Evolutionary conservation across 148 eudicot genomes (phyloP).

Genomic region (Fallopia convolvulus): DNA sequence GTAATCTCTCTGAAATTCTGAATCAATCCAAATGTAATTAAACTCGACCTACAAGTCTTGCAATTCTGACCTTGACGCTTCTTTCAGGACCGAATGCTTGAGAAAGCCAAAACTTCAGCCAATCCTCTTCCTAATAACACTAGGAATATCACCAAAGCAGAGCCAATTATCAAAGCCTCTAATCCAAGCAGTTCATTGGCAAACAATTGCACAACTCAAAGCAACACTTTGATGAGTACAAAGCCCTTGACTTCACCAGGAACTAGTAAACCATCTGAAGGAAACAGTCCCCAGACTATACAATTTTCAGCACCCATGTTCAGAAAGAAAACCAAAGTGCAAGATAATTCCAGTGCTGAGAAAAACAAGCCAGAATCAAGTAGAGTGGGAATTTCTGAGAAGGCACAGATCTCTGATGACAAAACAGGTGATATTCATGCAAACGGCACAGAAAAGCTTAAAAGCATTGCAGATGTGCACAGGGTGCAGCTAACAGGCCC

Average conservation of each 20-base stretch:
- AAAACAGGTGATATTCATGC: constrained; percentile 15
- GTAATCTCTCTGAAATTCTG: constrained; percentile 25
- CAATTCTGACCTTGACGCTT: not conserved
- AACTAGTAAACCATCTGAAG: constrained; percentile 37
- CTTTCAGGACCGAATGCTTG: constrained; percentile 63
- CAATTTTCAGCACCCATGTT: constrained; percentile 39
- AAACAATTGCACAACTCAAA: not conserved
- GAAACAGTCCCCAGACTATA: constrained; percentile 25
- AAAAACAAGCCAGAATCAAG: constrained; percentile 26
- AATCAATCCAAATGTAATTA: not conserved
- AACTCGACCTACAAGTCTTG: not conserved
- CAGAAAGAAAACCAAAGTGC: constrained; percentile 31
- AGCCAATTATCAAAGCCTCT: constrained; percentile 13
- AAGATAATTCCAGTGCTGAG: constrained; percentile 30
- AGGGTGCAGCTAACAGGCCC: constrained; percentile 22
- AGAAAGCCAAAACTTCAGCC: constrained; percentile 29
- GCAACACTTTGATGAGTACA: constrained; percentile 11
- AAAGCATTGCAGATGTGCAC: constrained; percentile 16
- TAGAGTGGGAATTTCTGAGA: constrained; percentile 6
- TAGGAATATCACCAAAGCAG: constrained; percentile 17
- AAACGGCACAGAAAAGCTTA: constrained; percentile 22
- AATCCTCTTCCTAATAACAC: constrained; percentile 17
- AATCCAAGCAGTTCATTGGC: constrained; percentile 13
- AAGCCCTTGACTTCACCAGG: constrained; percentile 28
- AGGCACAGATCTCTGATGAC: not conserved